Evolutionary conservation across 2,329 filamentous ascomycete genomes (phyloP), one percentile per base, ranked within the genome.

Genomic region (Pseudocercospora musae): DNA sequence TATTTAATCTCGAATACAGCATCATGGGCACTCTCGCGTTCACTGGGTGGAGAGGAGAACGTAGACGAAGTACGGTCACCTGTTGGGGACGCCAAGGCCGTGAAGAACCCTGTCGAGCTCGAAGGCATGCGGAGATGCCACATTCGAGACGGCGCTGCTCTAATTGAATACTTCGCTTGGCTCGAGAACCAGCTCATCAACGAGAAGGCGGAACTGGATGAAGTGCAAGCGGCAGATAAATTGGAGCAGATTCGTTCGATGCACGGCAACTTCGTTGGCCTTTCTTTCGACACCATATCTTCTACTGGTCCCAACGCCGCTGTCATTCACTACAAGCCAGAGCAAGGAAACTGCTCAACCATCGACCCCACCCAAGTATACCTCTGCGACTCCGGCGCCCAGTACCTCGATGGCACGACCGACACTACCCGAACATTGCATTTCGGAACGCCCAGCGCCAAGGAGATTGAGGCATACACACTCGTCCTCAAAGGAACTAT

Each of bases 111-210:
- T 60, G 87, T 85, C 0, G 95, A 99, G 75, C 80, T 97, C 49
- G 87, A 91, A 70, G 95, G 95, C 64, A 98, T 99, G 95, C 86
- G 92, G 64, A 86, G 90, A 61, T 98, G 95, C 74, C 95, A 99
- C 74, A 87, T 98, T 69, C 87, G 95, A 66, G 95, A 99, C 72
- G 95, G 95, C 52, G 92, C 92, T 52, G 94, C 95, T 1, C 78
- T 98, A 64, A 93, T 87, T 60, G 88, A 96, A 74, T 99, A 92
- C 76, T 97, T 99, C 76, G 92, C 95, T 11, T 99, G 95, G 95
- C 84, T 99, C 3, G 95, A 99, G 76, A 86, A 97, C 71, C 89
- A 97, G 73, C 81, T 99, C 23, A 60, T 61, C 9, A 85, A 83
- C 68, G 88, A 94, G 75, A 89, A 89, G 65, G 84, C 84, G 0